Base-by-base conservation (phyloP, 805 yeast species). In the Pichia membranifaciens region DNA sequence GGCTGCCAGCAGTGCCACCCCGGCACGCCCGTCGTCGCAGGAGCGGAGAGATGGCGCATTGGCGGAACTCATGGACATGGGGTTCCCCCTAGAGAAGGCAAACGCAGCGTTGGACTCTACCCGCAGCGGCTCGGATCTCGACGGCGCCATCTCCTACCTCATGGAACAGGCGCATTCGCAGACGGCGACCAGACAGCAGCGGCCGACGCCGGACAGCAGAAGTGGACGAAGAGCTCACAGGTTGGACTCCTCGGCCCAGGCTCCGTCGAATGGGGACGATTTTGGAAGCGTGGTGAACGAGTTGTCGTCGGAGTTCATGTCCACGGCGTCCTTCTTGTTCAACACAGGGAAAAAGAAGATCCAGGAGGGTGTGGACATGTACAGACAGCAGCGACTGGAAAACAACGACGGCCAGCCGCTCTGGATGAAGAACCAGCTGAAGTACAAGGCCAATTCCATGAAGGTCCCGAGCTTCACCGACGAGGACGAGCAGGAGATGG, bases 21-120 rank as follows among this genome's bases (percentile, higher is more conserved):
- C n/a, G n/a, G n/a, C n/a, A n/a, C n/a, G n/a, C n/a, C n/a, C n/a
- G 3, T 8, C 41, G n/a, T 13, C 29, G 10, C 47, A 46, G 18
- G 44, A 45, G 12, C 16, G 15, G 8, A 61, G 63, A 39, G 85
- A 81, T 53, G 67, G 66, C 37, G 71, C 79, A 1, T 59, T 86
- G 16, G 91, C 91, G 0, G 85, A 80, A 54, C 68, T 87, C 38
- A 64, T 85, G 2, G 93, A 87, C 50, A 87, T 87, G 79, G 96
- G 96, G 2, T 87, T 87, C 57, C 64, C 82, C 1, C 67, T 75
- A 1, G 81, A 78, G 2, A 76, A 72, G 44, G 80, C 93, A 4
- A 73, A 71, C 22, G 64, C 66, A 2, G 95, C 95, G 0, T 69
- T 87, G 33, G 72, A 65, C 7, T 65, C 69, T 40, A 77, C 82